Base-by-base conservation (phyloP, 2,329 filamentous ascomycete genomes). In the Fusarium equiseti region DNA sequence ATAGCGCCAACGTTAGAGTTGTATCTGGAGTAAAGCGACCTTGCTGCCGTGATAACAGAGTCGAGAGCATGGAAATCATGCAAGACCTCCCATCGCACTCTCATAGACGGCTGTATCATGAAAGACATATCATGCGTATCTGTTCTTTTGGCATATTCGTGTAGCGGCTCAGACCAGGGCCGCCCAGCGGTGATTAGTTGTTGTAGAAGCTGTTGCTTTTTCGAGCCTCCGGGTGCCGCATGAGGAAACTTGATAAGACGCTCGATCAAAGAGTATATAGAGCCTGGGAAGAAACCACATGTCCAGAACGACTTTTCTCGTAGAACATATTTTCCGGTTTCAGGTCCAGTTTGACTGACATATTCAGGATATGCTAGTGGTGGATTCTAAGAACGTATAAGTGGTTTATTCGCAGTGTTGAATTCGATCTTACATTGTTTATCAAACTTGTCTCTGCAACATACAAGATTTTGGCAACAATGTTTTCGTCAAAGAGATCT, bases 91-190 rank as follows among this genome's bases (percentile, higher is more conserved):
- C 84, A 87, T 6, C 83, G 79, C 16, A 82, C 81, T 40, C 83
- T 83, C 54, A 86, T 77, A 2, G 83, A 82, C 0, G 85, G 85
- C 24, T 84, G 81, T 6, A 87, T 83, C 69, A 88, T 87, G 67
- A 88, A 88, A 0, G 83, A 84, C 77, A 88, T 81, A 51, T 88
- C 86, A 58, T 88, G 86, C 0, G 85, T 88, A 57, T 87, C 84
- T 6, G 79, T 86, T 7, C 83, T 79, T 77, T 32, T 59, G 24
- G 66, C 81, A 60, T 63, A 70, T 6, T 56, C 54, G 18, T 73
- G 80, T 0, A 84, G 70, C 0, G 80, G 81, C 5, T 75, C 78
- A 4, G 79, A 75, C 81, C 81, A 83, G 2, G 68, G 48, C 6
- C 59, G 59, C 3, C 77, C 77, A 2, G 79, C 66, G 0, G 52